phyloP scores from a whole-genome alignment of 2,329 filamentous ascomycete species.

The Mollisia scopiformis region DNA sequence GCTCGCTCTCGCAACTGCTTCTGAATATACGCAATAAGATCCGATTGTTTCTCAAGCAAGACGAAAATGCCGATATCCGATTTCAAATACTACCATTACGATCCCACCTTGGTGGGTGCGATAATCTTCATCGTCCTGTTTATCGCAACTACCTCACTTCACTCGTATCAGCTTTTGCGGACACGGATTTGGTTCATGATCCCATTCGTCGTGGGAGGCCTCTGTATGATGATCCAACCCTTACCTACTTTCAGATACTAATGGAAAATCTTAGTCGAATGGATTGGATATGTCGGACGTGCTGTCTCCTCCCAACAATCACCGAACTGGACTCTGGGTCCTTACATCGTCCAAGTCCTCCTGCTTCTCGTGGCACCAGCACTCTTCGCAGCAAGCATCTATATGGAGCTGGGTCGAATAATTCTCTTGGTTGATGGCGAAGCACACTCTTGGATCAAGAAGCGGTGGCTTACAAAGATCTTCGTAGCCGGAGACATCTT shows the following conservation, averaged over 20 bases:
- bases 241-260: no score
- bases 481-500: conserved; percentile 48
- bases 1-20: no score
- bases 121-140: conserved; percentile 23
- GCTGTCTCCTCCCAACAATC: conserved; percentile 23
- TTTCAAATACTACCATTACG: conserved; percentile 17
- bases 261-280: conserved; percentile 42
- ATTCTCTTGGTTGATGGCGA: conserved; percentile 40
- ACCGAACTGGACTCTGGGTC: conserved; percentile 28
- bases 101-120: conserved; percentile 22
- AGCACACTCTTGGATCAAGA: conserved; percentile 36
- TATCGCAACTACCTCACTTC: conserved; percentile 7
- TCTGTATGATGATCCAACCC: conserved; percentile 26
- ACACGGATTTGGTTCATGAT: conserved; percentile 33
- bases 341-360: conserved; percentile 39
- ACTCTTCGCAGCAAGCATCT: conserved; percentile 42
- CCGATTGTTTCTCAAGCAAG: no score
- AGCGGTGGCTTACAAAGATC: conserved; percentile 41
- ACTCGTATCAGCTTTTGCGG: conserved; percentile 19
- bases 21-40: no score
- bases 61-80: not conserved
- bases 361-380: conserved; percentile 42
- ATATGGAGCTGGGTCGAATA: conserved; percentile 43
- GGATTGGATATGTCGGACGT: conserved; percentile 40
- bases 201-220: conserved; percentile 34